Base-by-base conservation (phyloP, 495 filamentous ascomycete species). In the Saxispiralis lemnorum region DNA sequence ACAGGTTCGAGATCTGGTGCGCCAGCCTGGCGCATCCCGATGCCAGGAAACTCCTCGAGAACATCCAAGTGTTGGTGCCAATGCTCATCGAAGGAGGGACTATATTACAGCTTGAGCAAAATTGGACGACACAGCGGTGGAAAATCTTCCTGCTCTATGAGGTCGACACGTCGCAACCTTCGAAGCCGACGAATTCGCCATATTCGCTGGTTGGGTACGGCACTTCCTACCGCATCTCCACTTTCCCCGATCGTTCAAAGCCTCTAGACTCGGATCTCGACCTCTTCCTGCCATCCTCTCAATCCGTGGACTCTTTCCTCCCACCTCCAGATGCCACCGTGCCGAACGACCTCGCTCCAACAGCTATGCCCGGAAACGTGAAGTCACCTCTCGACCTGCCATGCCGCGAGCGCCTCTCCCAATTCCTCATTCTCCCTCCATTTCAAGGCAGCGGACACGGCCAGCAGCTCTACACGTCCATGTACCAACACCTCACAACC, bases 11-110 rank as follows among this genome's bases (percentile, higher is more conserved):
- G 55, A 67, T 81, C 17, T 80, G 75, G 74, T 64, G 65, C 35
- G 67, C 70, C 5, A 69, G 64, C 31, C 61, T 81, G 31, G 61
- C 61, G 7, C 66, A 80, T 51, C 62, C 70, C 0, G 65, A 64
- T 13, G 71, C 87, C 24, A 68, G 66, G 46, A 64, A 72, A 49
- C 56, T 93, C 24, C 54, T 89, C 44, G 74, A 73, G 53, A 82
- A 84, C 37, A 73, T 86, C 38, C 83, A 93, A 59, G 73, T 94
- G 31, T 65, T 87, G 18, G 71, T 84, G n/a, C 77, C 79, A 7
- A 66, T 95, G 42, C 93, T 80, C 60, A 93, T 99, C 47, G 89
- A 99, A 60, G 89, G 83, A 17, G 92, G 84, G 28, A 77, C 73
- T 11, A 70, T 66, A 18, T 66, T 93, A 15, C 67, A 76, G 7